Percentiles rank a stretch among this genome's conserved stretches.
Evolutionary conservation across 306 rosid genomes (phyloP).

Genomic region (Ziziphus jujuba): DNA sequence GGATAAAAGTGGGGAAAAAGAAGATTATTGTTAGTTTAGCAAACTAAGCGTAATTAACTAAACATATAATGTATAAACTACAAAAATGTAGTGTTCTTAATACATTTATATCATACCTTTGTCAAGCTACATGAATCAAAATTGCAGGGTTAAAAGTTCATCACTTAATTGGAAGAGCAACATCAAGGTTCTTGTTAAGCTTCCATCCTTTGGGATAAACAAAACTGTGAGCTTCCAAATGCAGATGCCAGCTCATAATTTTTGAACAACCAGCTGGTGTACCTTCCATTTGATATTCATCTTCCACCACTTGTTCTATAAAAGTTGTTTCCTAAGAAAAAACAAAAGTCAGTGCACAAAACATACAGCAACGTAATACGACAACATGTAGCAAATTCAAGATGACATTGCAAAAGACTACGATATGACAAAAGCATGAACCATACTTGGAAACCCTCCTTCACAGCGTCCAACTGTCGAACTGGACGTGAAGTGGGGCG

Average conservation of each 20-base stretch:
- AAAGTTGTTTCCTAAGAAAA: slow-evolving; percentile 82
- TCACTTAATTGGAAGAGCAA: slow-evolving; percentile 58
- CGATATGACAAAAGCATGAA: slow-evolving; percentile 12
- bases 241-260: slow-evolving; percentile 97
- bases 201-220: slow-evolving; percentile 86
- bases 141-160: slow-evolving; percentile 29
- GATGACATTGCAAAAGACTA: slow-evolving; percentile 12
- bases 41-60: no score
- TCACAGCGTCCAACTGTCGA: slow-evolving; percentile 81
- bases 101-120: slow-evolving; percentile 47
- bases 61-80: no score
- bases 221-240: slow-evolving; percentile 52
- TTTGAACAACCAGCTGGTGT: slow-evolving; percentile 59
- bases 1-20: no score
- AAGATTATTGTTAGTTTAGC: no score
- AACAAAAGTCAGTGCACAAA: slow-evolving; percentile 18
- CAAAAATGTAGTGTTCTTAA: no score
- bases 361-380: slow-evolving; percentile 13
- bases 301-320: slow-evolving; percentile 84
- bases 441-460: slow-evolving; percentile 95
- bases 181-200: slow-evolving; percentile 74
- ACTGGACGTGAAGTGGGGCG: slow-evolving; percentile 65
- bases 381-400: slow-evolving; percentile 10
- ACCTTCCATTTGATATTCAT: slow-evolving; percentile 94
- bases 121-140: slow-evolving; percentile 39